phyloP scores from a whole-genome alignment of 2,329 filamentous ascomycete species.

The Helotiales sp. region DNA sequence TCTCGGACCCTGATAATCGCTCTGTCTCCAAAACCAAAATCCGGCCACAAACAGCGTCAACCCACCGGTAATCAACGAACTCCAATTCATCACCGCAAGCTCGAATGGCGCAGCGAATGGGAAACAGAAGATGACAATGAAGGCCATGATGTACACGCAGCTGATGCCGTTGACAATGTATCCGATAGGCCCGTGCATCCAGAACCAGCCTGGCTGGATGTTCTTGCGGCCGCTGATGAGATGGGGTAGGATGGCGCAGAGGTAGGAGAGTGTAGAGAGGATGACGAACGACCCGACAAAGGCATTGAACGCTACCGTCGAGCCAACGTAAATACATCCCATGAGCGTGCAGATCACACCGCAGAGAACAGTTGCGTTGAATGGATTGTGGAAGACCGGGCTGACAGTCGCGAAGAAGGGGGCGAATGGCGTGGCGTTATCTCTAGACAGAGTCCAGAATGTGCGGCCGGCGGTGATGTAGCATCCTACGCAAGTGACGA shows the following conservation, averaged over 20 bases:
- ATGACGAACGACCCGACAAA: constrained; percentile 65
- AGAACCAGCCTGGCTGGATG: constrained; percentile 62
- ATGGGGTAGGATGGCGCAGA: constrained; percentile 64
- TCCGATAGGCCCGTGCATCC: constrained; percentile 54
- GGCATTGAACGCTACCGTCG: constrained; percentile 66
- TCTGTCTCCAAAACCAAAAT: constrained; percentile 47
- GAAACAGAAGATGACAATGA: constrained; percentile 68
- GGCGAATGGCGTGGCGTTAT: constrained; percentile 59
- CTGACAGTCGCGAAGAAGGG: constrained; percentile 53
- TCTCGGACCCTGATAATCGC: constrained; percentile 13
- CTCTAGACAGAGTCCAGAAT: constrained; percentile 63
- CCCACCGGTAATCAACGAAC: constrained; percentile 51
- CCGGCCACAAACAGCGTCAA: constrained; percentile 46
- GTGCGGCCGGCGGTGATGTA: constrained; percentile 64
- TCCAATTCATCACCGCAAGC: constrained; percentile 58
- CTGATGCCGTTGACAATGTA: constrained; percentile 56
- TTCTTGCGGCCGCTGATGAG: constrained; percentile 50
- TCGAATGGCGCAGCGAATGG: constrained; percentile 52
- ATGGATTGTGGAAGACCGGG: constrained; percentile 52
- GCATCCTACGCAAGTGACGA: constrained; percentile 56
- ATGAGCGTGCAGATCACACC: constrained; percentile 56
- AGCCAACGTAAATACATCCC: constrained; percentile 67
- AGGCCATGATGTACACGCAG: constrained; percentile 61
- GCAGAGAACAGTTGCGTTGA: constrained; percentile 58
- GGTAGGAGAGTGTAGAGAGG: constrained; percentile 59